Base-by-base conservation (phyloP, 1,284 basidiomycete genomes). In the Rhodotorula sp. region DNA sequence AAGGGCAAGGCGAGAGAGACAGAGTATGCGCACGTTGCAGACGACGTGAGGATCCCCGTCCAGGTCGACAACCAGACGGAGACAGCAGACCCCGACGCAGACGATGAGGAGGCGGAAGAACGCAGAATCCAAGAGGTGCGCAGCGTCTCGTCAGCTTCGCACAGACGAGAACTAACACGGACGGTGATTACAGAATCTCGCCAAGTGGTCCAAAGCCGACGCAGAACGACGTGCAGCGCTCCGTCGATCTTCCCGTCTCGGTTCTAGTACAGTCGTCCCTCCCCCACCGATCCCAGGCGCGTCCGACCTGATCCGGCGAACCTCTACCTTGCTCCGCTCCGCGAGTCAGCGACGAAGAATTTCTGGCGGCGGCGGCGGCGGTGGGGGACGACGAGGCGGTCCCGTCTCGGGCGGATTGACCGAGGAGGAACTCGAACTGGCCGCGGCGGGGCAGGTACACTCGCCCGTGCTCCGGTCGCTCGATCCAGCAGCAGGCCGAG, bases 141-240 rank as follows among this genome's bases (percentile, higher is more conserved):
- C 29, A 5, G 8, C 31, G 3, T 5, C 5, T 20, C 23, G 10
- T 12, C 3, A 16, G 16, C 18, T 51, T 5, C 23, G 3, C n/a
- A 3, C 12, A 26, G 10, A 5, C 54, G 56, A n/a, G 43, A 56
- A 1, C 2, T 1, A 1, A 39, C 18, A 15, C 8, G 1, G 7
- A 2, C 23, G 2, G 18, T n/a, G n/a, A 3, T 20, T 3, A 23
- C 48, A 68, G 66, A 68, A 68, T 34, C 66, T 68, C 21, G 66
- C 66, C 5, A 47, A 21, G 3, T 68, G 66, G 66, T 58, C 66
- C 16, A 56, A 48, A 16, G 66, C 66, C 15, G 66, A 68, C 20
- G 29, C 61, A 10, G 49, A 62, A 23, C 46, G 61, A 14, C 60
- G 66, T 10, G 66, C 66, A 10, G 47, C 61, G 7, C 23, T 68